Base-by-base conservation (phyloP, 768 basidiomycete species). In the Kwoniella dejecticola region DNA sequence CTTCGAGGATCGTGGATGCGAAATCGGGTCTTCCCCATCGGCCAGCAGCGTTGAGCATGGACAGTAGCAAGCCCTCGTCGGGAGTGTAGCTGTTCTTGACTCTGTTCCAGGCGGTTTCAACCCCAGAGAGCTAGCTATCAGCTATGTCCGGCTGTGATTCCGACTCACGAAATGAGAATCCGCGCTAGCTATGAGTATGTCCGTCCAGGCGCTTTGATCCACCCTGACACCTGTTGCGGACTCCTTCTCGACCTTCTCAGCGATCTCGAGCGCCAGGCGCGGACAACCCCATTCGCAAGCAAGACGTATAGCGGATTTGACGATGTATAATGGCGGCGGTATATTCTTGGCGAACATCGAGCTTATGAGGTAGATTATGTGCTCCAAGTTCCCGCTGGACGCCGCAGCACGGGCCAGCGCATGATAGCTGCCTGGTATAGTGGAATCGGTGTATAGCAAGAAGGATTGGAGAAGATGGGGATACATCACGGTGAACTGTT, bases 11-110 rank as follows among this genome's bases (percentile, higher is more conserved):
- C 41, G 87, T 85, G 13, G 84, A 80, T 23, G 87, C 90, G 0
- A 93, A 82, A 46, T 85, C 84, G 4, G 88, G 84, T 31, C 85
- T 80, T n/a, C 89, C 90, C 63, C 84, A 82, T 10, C 90, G 86
- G 42, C 84, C 89, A 15, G 89, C 89, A 1, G 88, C 85, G 64
- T 88, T 82, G 38, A 93, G 84, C 23, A 91, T 85, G 23, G 84
- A 82, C 15, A 87, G 67, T 66, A 87, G 87, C 26, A 87, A 76
- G 0, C 91, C 90, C 80, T 93, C 90, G 65, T 89, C 87, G 0
- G 88, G 89, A 3, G 81, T 79, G 44, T 88, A 69, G 21, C 85
- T 75, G 13, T 82, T 81, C 17, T 83, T 76, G 1, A 87, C 84
- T 30, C 82, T 82, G 10, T 83, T 69, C 90, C 90, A 93, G 44